Conservation (phyloP, 176 grass and related monocot genomes). For the Tuctoria greenei region DNA sequence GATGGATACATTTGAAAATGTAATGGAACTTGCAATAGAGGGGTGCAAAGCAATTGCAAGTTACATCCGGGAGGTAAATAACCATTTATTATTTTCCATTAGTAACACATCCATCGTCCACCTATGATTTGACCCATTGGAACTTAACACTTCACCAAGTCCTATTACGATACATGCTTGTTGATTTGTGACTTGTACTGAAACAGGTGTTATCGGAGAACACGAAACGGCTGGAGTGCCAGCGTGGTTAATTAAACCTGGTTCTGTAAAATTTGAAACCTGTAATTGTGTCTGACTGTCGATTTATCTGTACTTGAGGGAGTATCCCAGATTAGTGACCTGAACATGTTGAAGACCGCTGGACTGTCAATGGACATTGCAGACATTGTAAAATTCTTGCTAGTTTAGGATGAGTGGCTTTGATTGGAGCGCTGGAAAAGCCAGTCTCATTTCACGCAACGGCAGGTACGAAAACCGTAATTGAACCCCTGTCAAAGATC, state of each 20-base stretch:
- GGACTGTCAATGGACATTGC: neutral
- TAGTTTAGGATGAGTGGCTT: neutral
- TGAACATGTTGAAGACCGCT: conserved; percentile 2
- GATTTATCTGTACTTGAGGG: conserved; percentile 7
- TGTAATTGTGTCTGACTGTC: neutral
- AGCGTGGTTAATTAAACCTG: conserved; percentile 54
- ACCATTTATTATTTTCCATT: neutral
- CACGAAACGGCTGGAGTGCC: conserved; percentile 72
- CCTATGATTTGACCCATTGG: neutral
- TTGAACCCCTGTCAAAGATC: too few species aligned
- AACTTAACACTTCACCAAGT: neutral
- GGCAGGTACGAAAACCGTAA: too few species aligned
- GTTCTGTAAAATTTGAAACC: neutral
- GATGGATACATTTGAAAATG: conserved; percentile 88
- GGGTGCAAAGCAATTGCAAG: conserved; percentile 92
- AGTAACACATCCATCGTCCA: neutral
- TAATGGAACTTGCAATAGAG: conserved; percentile 90
- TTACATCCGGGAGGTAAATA: conserved; percentile 73
- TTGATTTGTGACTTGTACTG: conserved; percentile 6
- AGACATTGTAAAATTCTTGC: neutral
- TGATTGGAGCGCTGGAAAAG: neutral
- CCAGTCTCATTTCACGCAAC: too few species aligned
- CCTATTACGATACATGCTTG: neutral
- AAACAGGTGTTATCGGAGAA: conserved; percentile 75
- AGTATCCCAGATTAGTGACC: neutral